Evolutionary conservation across 306 rosid genomes (phyloP), one percentile per base, ranked within the genome.

Genomic region (Cicer bijugum): DNA sequence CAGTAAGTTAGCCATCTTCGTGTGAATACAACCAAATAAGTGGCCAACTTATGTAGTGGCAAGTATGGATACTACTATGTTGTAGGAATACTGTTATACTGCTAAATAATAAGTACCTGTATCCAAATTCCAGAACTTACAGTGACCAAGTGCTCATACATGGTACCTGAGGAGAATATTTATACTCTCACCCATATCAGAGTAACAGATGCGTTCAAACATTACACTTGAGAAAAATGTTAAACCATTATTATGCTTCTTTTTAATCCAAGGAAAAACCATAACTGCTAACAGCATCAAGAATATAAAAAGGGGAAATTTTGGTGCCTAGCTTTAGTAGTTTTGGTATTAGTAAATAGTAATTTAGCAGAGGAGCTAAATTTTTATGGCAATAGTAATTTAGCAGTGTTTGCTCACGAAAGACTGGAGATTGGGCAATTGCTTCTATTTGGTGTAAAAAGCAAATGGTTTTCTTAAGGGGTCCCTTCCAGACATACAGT

Each of bases 151-250:
- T 19, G 51, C 35, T 59, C 11, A 42, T 47, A 44, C 48, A 37
- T 7, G 33, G 48, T 12, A 64, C 60, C 61, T 35, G 19, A 42
- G 57, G 72, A 12, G 8, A 72, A 8, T 28, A 11, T 67, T 47
- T 20, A 39, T 67, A 15, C 64, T 45, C 63, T 56, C 46, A 50
- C 47, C 40, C 12, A 44, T 66, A 53, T 71, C 72, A 33, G 38
- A n/a, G 64, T 20, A 56, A 9, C 63, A 75, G 37, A 75, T 42
- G 59, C 55, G 66, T 75, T 62, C 45, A 57, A 72, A 56, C 50
- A 63, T 50, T 50, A 40, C 57, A 23, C 56, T 74, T 23, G 12
- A 70, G 57, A 10, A 64, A 64, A 78, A 62, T 50, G 51, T 52
- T 45, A 44, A 12, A 63, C 12, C 15, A 40, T 42, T 8, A 39